Base-by-base conservation (phyloP, 2,329 filamentous ascomycete genomes). In the Peltaster fructicola region DNA sequence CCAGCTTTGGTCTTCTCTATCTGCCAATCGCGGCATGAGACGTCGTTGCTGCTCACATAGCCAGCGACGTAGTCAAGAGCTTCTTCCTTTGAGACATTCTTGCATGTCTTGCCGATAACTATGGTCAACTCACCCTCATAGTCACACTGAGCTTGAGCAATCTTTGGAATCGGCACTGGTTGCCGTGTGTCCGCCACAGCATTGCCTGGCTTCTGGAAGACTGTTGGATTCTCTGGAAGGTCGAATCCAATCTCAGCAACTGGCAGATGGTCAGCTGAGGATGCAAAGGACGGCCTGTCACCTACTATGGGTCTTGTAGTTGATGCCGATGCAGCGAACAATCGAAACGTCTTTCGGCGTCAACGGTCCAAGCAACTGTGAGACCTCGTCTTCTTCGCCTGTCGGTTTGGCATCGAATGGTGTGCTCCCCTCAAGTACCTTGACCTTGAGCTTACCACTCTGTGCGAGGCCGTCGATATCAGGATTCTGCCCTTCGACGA, bases 51-150 rank as follows among this genome's bases (percentile, higher is more conserved):
- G 16, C 78, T 64, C 2, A 70, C 61, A 44, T 82, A 84, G 4
- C 78, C 78, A 2, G 81, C 56, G 3, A 84, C 73, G 40, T 78
- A 72, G 25, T 72, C 55, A n/a, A 82, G 54, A 0, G 77, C 77
- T 12, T 41, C 50, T 2, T 57, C 56, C 50, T 77, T 72, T 2
- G 67, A 48, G 8, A 84, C 69, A 42, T 81, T 62, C 20, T 56
- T 51, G 31, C 69, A 73, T 31, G 63, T 54, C 48, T 71, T 73
- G 13, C 74, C 73, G 33, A 84, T 79, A 6, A 84, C 57, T 17
- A 69, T 59, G 8, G 81, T 73, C 5, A 85, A 61, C 52, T 85
- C 78, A 45, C 74, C 79, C 52, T 85, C 78, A 49, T 84, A 84
- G 51, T 84, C 78, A 10, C 80, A 53, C 23, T 58, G 59, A 32